These are phyloP conservation scores for Alternaria solani DNA, from an alignment of 2,329 filamentous ascomycete species.

Conservation along the genomic window DNA sequence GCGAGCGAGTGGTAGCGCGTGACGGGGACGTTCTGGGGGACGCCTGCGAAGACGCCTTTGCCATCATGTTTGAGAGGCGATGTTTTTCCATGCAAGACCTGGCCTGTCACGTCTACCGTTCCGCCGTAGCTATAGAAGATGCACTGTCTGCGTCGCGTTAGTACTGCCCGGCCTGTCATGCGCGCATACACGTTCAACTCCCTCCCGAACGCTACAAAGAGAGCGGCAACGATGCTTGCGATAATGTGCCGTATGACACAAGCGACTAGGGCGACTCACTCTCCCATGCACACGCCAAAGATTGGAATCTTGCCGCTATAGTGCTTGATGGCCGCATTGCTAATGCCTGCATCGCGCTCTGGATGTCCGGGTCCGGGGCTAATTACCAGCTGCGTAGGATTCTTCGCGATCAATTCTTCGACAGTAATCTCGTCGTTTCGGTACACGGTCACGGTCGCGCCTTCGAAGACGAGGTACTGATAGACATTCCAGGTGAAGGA, in stretches of 20 bases:
- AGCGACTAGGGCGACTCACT: constrained; percentile 63
- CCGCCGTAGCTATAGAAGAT: constrained; percentile 95
- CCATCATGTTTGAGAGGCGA: constrained; percentile 87
- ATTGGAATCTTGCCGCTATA: constrained; percentile 96
- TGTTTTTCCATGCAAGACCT: constrained; percentile 97
- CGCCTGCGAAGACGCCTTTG: constrained; percentile 88
- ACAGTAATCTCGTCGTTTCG: constrained; percentile 92
- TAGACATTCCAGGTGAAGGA: constrained; percentile 99
- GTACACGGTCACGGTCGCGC: constrained; percentile 86
- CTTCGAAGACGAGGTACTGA: constrained; percentile 96
- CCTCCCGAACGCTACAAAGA: too few species aligned
- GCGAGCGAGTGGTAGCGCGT: constrained; percentile 97
- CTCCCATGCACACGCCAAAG: constrained; percentile 98
- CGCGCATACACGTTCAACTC: not conserved
- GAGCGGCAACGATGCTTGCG: too few species aligned
- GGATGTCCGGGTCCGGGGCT: constrained; percentile 96
- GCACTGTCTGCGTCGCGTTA: constrained; percentile 71
- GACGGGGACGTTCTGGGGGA: constrained; percentile 82
- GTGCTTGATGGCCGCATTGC: constrained; percentile 86
- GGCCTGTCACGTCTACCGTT: constrained; percentile 88
- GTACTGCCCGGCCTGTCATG: not conserved
- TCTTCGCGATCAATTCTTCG: constrained; percentile 80
- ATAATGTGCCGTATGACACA: too few species aligned
- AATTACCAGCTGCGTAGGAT: constrained; percentile 92
- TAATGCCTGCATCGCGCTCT: constrained; percentile 88